Evolutionary conservation across 208 protist species (phyloP).

Genomic region (Hexamita inflata): DNA sequence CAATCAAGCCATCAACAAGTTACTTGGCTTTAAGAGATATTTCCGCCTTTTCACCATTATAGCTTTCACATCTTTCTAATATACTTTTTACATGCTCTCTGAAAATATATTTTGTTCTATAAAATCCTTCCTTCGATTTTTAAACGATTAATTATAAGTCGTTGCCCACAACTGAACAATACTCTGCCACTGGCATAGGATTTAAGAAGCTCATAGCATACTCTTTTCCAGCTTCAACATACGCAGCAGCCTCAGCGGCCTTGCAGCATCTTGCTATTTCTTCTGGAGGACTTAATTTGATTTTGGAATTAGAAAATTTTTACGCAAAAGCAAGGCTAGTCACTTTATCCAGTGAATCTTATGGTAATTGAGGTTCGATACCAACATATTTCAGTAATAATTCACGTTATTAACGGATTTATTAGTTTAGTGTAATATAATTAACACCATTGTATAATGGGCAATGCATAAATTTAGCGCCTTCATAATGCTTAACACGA

Average conservation of each 20-base stretch:
- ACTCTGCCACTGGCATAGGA: neutral
- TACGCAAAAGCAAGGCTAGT: neutral
- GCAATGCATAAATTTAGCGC: slow-evolving; percentile 7
- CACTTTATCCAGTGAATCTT: neutral
- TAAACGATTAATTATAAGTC: slow-evolving; percentile 3
- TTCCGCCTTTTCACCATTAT: slow-evolving; percentile 12
- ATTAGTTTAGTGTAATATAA: neutral
- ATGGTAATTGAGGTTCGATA: neutral
- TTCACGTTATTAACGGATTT: neutral
- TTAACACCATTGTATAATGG: slow-evolving; percentile 1
- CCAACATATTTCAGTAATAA: neutral
- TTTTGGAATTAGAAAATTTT: too few relatives aligned
- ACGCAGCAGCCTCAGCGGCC: neutral
- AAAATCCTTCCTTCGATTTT: neutral
- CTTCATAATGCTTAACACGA: slow-evolving; percentile 21
- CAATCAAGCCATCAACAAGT: too few relatives aligned
- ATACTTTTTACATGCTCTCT: slow-evolving; percentile 6
- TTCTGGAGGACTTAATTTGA: neutral
- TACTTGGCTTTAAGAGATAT: too few relatives aligned
- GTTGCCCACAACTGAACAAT: neutral
- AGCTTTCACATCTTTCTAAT: neutral
- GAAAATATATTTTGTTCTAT: slow-evolving; percentile 10
- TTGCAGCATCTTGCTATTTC: neutral
- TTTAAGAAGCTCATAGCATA: neutral
- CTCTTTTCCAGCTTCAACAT: neutral